A percentile compares a stretch with the other conserved stretches of the same genome.
These are phyloP conservation scores for Epichloe bromicola DNA, from an alignment of 2,329 filamentous ascomycete species.

Conservation along the genomic window DNA sequence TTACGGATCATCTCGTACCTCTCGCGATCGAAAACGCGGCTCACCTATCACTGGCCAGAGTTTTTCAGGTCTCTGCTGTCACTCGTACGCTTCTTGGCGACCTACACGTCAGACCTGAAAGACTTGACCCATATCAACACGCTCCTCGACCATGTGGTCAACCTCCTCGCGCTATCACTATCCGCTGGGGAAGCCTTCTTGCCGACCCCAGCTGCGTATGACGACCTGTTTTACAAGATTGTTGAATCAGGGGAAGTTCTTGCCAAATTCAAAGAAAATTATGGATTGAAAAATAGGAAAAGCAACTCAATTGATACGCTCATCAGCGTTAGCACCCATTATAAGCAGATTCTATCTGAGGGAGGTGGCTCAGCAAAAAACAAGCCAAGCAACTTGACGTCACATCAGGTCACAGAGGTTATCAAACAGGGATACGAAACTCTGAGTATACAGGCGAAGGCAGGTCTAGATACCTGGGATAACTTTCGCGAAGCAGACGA, in stretches of 20 bases:
- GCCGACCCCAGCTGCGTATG: conserved; percentile 75
- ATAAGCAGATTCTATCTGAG: conserved; percentile 65
- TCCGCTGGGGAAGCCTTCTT: conserved; percentile 84
- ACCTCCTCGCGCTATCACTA: conserved; percentile 70
- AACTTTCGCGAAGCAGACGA: conserved; percentile 78
- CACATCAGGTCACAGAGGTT: conserved; percentile 71
- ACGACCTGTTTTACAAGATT: conserved; percentile 96
- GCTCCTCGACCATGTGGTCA: conserved; percentile 65
- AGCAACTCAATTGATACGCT: conserved; percentile 72
- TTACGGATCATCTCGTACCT: conserved; percentile 75
- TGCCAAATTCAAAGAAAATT: conserved; percentile 68
- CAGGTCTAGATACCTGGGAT: conserved; percentile 77
- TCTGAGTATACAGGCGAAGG: conserved; percentile 76
- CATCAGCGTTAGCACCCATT: conserved; percentile 72
- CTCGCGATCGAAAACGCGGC: conserved; percentile 65
- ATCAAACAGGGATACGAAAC: conserved; percentile 97
- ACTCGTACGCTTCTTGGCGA: conserved; percentile 79
- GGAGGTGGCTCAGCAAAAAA: conserved; percentile 26
- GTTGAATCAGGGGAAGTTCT: conserved; percentile 87
- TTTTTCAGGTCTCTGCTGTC: conserved; percentile 82
- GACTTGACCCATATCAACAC: conserved; percentile 54
- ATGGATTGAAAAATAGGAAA: conserved; percentile 42
- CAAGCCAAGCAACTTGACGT: conserved; percentile 59
- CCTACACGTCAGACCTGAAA: conserved; percentile 69
- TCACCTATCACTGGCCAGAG: conserved; percentile 89